A percentile compares a stretch with the other conserved stretches of the same genome.
phyloP scores from a whole-genome alignment of 768 basidiomycete species.

The Fomitopsis serialis region DNA sequence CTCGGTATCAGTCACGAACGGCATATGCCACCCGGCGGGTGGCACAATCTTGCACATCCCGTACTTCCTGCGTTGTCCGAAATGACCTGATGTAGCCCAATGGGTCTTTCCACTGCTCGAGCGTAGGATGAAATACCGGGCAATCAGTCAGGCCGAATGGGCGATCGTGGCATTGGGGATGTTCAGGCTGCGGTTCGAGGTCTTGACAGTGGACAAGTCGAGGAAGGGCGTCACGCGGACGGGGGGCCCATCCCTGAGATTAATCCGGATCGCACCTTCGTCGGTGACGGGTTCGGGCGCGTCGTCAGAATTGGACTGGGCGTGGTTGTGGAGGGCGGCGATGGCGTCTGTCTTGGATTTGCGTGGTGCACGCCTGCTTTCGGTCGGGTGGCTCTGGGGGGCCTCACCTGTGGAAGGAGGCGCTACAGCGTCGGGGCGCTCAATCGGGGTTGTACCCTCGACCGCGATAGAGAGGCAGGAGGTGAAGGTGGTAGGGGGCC shows the following conservation, averaged over 20 bases:
- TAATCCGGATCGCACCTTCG: slow-evolving; percentile 41
- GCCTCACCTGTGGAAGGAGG: slow-evolving; percentile 22
- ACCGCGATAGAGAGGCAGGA: slow-evolving; percentile 74
- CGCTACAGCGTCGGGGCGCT: slow-evolving; percentile 22
- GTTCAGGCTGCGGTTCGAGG: slow-evolving; percentile 43
- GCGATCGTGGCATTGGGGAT: slow-evolving; percentile 41
- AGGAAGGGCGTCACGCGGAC: slow-evolving; percentile 59
- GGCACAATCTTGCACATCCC: slow-evolving; percentile 98
- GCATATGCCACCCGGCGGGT: slow-evolving; percentile 91
- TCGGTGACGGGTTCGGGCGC: slow-evolving; percentile 39
- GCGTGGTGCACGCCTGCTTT: slow-evolving; percentile 64
- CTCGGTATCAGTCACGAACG: slow-evolving; percentile 92
- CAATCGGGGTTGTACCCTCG: slow-evolving; percentile 66
- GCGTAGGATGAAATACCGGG: slow-evolving; percentile 81
- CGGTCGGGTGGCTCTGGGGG: slow-evolving; percentile 28
- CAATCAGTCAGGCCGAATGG: slow-evolving; percentile 88
- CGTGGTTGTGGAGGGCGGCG: slow-evolving; percentile 68
- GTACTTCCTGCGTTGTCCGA: slow-evolving; percentile 63
- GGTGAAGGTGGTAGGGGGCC: slow-evolving; percentile 43
- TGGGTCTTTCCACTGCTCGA: slow-evolving; percentile 92
- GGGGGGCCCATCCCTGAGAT: slow-evolving; percentile 33
- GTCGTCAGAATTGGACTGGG: slow-evolving; percentile 55
- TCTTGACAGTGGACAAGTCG: slow-evolving; percentile 71
- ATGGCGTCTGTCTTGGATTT: slow-evolving; percentile 90
- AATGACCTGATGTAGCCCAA: slow-evolving; percentile 87